Evolutionary conservation across 495 filamentous ascomycete genomes (phyloP), one percentile per base, ranked within the genome.

Genomic region (Apodospora peruviana): DNA sequence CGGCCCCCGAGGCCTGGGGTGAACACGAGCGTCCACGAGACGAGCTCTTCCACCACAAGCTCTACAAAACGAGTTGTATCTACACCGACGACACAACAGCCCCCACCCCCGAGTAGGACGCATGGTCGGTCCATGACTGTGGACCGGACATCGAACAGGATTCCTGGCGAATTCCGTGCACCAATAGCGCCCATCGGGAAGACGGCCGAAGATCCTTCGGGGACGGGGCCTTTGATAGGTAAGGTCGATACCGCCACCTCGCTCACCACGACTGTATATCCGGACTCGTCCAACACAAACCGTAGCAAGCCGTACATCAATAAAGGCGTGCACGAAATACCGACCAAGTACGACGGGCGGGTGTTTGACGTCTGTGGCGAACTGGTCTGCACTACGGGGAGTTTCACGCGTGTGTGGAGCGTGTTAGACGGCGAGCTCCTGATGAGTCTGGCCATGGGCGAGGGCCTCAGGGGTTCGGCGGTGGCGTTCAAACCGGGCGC

Each of bases 281-380:
- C 93, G 10, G 91, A 97, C 68, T 72, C 87, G 0, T 91, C 90
- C 1, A 78, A 81, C 53, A 82, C 89, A 1, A 97, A 95, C 58
- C 78, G 93, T 35, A 81, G 91, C 23, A 86, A 87, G 36, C 94
- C 93, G 0, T 73, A 77, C 49, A 80, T 86, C 52, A 83, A 78
- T 60, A 72, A 81, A 20, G 85, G 87, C 0, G 78, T 78, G 1
- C 75, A 69, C 17, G 84, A 91, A 51, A 96, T 98, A 43, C 62
- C 71, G n/a, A 91, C 87, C 1, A 85, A 86, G 82, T 88, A 78
- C 57, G 91, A 97, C 53, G 87, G 88, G 7, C 81, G 86, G 16
- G 70, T 90, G 25, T 81, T 95, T 61, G 91, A 89, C 50, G 84
- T 93, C 32, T 95, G 86, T 61, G 94, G 91, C 11, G 83, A 89